These are phyloP conservation scores for Capsella rubella DNA, from an alignment of 441 rosid species.

Conservation along the genomic window DNA sequence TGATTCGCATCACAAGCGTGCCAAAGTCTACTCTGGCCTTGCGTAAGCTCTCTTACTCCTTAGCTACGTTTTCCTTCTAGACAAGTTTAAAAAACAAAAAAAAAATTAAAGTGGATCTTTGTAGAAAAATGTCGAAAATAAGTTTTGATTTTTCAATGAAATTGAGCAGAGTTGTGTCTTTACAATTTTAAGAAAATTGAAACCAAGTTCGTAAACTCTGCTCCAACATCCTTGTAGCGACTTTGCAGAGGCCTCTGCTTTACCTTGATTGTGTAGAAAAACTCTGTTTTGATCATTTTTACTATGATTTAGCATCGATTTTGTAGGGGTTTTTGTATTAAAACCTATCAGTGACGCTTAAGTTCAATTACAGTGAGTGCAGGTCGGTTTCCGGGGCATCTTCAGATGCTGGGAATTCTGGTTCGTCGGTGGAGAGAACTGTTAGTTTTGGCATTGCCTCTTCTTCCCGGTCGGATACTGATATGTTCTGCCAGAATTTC, in stretches of 20 bases:
- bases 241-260: neutral
- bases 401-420: constrained; percentile 54
- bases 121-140: neutral
- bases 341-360: constrained; percentile 20
- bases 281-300: neutral
- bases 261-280: neutral
- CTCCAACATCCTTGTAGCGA: neutral
- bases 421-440: constrained; percentile 50
- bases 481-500: constrained; percentile 63
- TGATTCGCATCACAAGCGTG: constrained; percentile 81
- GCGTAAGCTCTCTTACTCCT: constrained; percentile 56
- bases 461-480: constrained; percentile 50
- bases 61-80: constrained; percentile 3
- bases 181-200: neutral
- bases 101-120: neutral
- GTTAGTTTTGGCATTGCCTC: constrained; percentile 48
- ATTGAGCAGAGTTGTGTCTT: neutral
- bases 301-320: neutral
- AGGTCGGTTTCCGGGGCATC: constrained; percentile 44
- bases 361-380: constrained; percentile 54
- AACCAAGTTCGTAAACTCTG: neutral
- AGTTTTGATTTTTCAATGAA: neutral
- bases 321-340: neutral
- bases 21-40: constrained; percentile 62
- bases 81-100: neutral